These are phyloP conservation scores for Mycena rebaudengoi DNA, from an alignment of 768 basidiomycete genomes.

Conservation along the genomic window DNA sequence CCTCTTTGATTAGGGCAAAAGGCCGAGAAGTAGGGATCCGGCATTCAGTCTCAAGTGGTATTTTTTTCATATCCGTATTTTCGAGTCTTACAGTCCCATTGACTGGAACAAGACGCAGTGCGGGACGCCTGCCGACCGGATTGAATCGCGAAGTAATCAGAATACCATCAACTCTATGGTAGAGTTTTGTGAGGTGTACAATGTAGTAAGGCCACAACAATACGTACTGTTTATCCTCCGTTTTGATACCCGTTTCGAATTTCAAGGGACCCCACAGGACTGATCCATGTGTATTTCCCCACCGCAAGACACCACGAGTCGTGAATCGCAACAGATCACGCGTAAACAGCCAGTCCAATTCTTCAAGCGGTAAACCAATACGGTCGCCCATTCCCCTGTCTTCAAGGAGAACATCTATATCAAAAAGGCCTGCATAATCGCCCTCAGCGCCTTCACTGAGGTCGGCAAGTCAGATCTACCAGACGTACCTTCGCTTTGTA, in stretches of 20 bases:
- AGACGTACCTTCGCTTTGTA: not conserved
- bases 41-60: not conserved
- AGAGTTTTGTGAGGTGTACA: not conserved
- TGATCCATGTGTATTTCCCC: not conserved
- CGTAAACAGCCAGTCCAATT: not conserved
- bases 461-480: not conserved
- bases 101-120: not conserved
- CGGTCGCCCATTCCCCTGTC: not conserved
- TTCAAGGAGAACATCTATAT: not conserved
- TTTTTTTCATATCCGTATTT: not conserved
- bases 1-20: constrained; percentile 11
- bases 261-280: not conserved
- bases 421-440: constrained; percentile 1
- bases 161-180: not conserved
- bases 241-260: not conserved
- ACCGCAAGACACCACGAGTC: constrained; percentile 1
- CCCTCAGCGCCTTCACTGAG: not conserved
- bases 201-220: not conserved
- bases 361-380: not conserved
- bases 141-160: not conserved
- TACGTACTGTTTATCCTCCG: not conserved
- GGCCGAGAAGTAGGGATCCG: constrained; percentile 9
- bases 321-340: not conserved
- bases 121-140: not conserved
- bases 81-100: not conserved